Percentiles rank a stretch among this genome's conserved stretches.
Conservation (phyloP, 352 stramenopile species). For the Phytophthora vignae region DNA sequence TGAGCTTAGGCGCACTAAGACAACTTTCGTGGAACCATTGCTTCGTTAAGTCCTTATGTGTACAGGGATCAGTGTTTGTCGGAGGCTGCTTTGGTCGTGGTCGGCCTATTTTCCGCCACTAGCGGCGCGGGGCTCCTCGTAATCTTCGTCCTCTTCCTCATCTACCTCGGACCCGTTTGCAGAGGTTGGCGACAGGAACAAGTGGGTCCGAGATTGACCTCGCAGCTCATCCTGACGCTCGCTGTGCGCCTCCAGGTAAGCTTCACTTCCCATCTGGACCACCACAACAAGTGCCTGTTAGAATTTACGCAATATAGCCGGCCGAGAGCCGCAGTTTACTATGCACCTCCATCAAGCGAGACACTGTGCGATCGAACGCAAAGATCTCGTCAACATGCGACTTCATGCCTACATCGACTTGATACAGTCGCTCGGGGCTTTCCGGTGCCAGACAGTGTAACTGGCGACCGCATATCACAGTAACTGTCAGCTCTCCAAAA, state of each 20-base stretch:
- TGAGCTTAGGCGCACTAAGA: too few species aligned
- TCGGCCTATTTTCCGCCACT: constrained; percentile 30
- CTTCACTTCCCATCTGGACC: constrained; percentile 72
- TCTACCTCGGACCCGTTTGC: constrained; percentile 14
- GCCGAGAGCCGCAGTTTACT: background rate
- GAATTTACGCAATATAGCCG: background rate
- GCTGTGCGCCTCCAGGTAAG: constrained; percentile 69
- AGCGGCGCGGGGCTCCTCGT: constrained; percentile 30
- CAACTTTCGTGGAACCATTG: background rate
- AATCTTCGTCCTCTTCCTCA: constrained; percentile 31
- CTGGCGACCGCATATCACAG: constrained; percentile 37
- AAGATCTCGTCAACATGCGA: constrained; percentile 82
- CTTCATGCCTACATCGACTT: constrained; percentile 65
- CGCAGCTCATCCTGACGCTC: constrained; percentile 37
- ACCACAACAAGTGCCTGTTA: constrained; percentile 1
- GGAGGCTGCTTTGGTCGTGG: background rate
- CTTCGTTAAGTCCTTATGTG: constrained; percentile 5
- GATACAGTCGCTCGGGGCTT: constrained; percentile 67
- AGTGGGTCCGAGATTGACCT: constrained; percentile 27
- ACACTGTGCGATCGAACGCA: constrained; percentile 89
- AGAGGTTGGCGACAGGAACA: constrained; percentile 31
- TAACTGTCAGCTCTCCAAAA: constrained; percentile 12
- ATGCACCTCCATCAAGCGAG: constrained; percentile 81
- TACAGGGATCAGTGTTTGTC: constrained; percentile 2
- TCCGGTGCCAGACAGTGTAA: constrained; percentile 78